Evolutionary conservation across 495 filamentous ascomycete species (phyloP), one percentile per base, ranked within the genome.

Genomic region (Hypoxylon crocopeplum): DNA sequence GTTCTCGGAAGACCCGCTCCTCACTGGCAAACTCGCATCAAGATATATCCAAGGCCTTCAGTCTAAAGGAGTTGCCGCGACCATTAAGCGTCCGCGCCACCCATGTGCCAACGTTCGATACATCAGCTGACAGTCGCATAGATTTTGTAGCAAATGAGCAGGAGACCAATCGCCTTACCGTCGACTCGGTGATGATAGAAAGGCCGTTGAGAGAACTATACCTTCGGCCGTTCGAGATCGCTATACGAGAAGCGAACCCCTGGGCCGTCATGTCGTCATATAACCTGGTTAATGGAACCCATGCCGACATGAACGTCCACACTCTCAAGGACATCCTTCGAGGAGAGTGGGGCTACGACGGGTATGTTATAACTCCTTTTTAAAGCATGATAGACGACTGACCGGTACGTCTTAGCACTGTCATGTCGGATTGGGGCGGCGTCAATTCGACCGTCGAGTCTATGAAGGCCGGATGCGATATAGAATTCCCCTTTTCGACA

Each of bases 211-310:
- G 91, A 16, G 92, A 96, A 69, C 79, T 95, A 7, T 96, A 93
- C 61, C 83, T 93, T 7, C 78, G 86, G 57, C 91, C 91, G 0
- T 95, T 95, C 69, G 88, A 92, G 72, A 85, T 91, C 67, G 90
- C 89, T 2, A 77, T 91, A 57, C 79, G 89, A n/a, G 90, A 93
- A 50, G 85, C 88, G 33, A 84, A 85, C 34, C 86, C 89, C 3
- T 87, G 88, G 75, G 88, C 89, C 27, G 69, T 93, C 41, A 95
- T 95, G 90, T 86, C 84, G 0, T 86, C 88, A n/a, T 95, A 95
- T 57, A 93, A 93, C 62, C 76, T 87, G n/a, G 75, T 93, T 55
- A 93, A 93, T 68, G 90, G 91, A 0, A 75, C 78, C 7, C 90
- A 95, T 70, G 84, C 87, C 7, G 89, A 89, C 67, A 88, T 90